Evolutionary conservation across 2,329 filamentous ascomycete species (phyloP), one percentile per base, ranked within the genome.

Genomic region (Sclerotinia subarctica): DNA sequence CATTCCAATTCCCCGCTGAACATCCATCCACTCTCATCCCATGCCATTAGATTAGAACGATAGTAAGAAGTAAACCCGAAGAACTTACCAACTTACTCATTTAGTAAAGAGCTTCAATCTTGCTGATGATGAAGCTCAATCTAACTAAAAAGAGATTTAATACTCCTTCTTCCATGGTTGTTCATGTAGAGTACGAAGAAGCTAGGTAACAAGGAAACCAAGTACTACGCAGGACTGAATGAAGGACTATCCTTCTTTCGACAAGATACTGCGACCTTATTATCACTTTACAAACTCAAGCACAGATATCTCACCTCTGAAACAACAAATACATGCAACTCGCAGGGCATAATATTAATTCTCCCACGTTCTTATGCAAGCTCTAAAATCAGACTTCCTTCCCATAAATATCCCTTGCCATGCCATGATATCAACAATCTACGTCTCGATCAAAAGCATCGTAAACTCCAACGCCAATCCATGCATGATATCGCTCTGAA

Each of bases 401-500:
- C 59, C 59, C 59, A 26, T 21, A 38, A 26, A 13, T 38, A 62
- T 38, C 29, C 46, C 46, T 21, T 51, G 21, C 46, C 46, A 26
- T 51, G 21, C 46, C 46, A 26, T 51, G 21, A 62, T 63, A 51
- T 63, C 15, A 26, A 63, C 59, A n/a, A 38, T 26, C 46, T 42
- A 38, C 46, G 15, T 38, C 11, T 8, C 29, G 0, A 11, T 7
- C 17, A 51, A 51, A 6, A 51, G 15, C 32, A 21, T 21, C 26
- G 8, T 24, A 19, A 26, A 19, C 35, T 11, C 32, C 29, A 63
- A 52, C 59, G 59, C 59, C 59, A 63, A 26, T 38, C 29, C n/a
- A 63, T 63, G 59, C 46, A 38, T 51, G n/a, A 26, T 63, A 38
- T 51, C 59, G 32, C 59, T 63, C 59, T 42, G 38, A 63, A 63